These are phyloP conservation scores for Acer saccharum DNA, from an alignment of 345 rosid species.

Conservation along the genomic window DNA sequence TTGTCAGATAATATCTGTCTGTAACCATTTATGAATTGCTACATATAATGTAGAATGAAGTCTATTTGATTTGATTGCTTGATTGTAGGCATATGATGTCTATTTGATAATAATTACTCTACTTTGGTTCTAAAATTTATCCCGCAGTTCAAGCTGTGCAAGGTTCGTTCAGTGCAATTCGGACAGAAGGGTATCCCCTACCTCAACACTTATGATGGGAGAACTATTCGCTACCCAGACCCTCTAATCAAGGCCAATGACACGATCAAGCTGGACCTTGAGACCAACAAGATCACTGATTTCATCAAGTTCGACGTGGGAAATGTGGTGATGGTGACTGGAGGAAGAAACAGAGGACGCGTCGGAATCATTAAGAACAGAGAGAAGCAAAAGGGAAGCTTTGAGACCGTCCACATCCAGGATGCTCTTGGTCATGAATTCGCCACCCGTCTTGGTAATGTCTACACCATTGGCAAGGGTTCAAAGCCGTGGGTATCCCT, in stretches of 20 bases:
- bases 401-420: conserved; percentile 41
- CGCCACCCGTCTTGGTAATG: conserved; percentile 44
- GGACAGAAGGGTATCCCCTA: conserved; percentile 65
- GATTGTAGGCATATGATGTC: too few species aligned
- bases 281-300: conserved; percentile 44
- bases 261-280: conserved; percentile 61
- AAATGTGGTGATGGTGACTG: conserved; percentile 67
- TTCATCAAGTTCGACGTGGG: conserved; percentile 68
- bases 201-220: conserved; percentile 64
- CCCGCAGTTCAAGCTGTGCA: conserved; percentile 56
- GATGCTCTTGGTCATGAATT: conserved; percentile 42
- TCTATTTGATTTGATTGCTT: too few species aligned
- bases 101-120: not conserved
- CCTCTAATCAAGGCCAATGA: conserved; percentile 65
- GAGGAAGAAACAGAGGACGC: conserved; percentile 65
- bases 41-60: too few species aligned
- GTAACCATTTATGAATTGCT: too few species aligned
- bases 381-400: conserved; percentile 46
- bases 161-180: conserved; percentile 52
- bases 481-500: conserved; percentile 47
- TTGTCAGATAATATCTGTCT: not conserved
- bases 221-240: conserved; percentile 67
- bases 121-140: not conserved
- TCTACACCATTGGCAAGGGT: conserved; percentile 41
- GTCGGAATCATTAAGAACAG: conserved; percentile 47